Evolutionary conservation across 345 rosid genomes (phyloP), one percentile per base, ranked within the genome.

Genomic region (Eutrema japonicum): DNA sequence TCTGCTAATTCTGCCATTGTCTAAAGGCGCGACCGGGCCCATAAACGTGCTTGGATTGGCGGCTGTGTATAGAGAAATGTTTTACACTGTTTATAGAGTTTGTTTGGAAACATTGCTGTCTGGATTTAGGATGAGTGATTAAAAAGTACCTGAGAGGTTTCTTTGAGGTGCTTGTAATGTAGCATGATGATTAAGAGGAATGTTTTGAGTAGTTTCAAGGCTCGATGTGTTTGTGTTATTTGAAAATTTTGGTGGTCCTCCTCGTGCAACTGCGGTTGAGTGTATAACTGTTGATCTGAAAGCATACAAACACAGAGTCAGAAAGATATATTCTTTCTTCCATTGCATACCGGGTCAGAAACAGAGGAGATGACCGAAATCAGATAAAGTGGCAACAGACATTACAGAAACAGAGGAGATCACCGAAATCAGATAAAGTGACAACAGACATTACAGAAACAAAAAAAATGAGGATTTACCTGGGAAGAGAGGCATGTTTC

Each of bases 401-500:
- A 16, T 18, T 40, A 38, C 57, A 65, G 4, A 29, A 3, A 60
- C 30, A 48, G 60, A 71, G 10, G 40, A 61, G 11, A 64, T 62
- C 3, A 35, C 41, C 1, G 4, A 54, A 64, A 40, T 12, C 33
- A 55, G 57, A 56, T 38, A 9, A 16, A 43, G 27, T 37, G 26
- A 18, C 35, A 10, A 47, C 59, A 67, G 22, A 51, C 9, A 16
- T 18, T 40, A 38, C 57, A 65, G 4, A 29, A 3, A 60, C 30
- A 48, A 26, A 10, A 9, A 1, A 47, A 26, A 27, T 2, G 12
- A 53, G 72, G 67, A 35, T 42, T 22, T 83, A 93, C 97, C 97
- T 88, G 14, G 98, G 98, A 64, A 91, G 92, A 60, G 98, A 93
- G 10, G 74, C 86, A 66, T 91, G 98, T 77, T 93, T 91, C 81